phyloP scores from a whole-genome alignment of 495 filamentous ascomycete genomes.

The Trypethelium eluteriae region DNA sequence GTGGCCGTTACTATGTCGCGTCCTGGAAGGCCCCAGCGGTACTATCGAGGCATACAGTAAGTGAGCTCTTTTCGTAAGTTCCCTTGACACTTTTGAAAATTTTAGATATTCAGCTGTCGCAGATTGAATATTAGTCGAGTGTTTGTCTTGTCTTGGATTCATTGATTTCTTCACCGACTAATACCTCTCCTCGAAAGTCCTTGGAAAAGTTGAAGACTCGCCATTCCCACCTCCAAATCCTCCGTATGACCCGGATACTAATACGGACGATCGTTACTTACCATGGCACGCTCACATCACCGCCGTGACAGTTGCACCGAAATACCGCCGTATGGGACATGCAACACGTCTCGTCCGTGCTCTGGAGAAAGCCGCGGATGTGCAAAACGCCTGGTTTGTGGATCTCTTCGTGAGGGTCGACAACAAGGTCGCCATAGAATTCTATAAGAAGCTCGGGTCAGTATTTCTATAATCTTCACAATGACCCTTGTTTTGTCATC shows the following conservation, averaged over 20 bases:
- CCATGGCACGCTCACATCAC: slow-evolving; percentile 99
- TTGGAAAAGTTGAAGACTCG: slow-evolving; percentile 91
- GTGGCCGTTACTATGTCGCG: slow-evolving; percentile 89
- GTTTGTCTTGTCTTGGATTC: neutral
- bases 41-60: slow-evolving; percentile 90
- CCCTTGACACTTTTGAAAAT: too few relatives aligned
- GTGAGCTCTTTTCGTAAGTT: slow-evolving; percentile 23
- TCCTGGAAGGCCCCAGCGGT: slow-evolving; percentile 67
- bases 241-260: slow-evolving; percentile 51
- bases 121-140: too few relatives aligned
- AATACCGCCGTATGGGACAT: slow-evolving; percentile 75
- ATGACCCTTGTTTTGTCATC: neutral
- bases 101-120: too few relatives aligned
- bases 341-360: slow-evolving; percentile 70
- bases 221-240: slow-evolving; percentile 52
- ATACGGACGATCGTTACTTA: slow-evolving; percentile 50
- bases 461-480: slow-evolving; percentile 22
- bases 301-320: slow-evolving; percentile 83
- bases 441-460: slow-evolving; percentile 87
- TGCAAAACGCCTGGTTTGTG: slow-evolving; percentile 83
- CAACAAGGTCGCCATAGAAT: slow-evolving; percentile 74
- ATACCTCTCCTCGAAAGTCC: slow-evolving; percentile 49
- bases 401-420: slow-evolving; percentile 87
- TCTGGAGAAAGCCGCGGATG: slow-evolving; percentile 71
- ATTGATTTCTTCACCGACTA: neutral